Percentiles rank a stretch among this genome's conserved stretches.
Evolutionary conservation across 148 eudicot species (phyloP).

Genomic region (Hydrangea macrophylla): DNA sequence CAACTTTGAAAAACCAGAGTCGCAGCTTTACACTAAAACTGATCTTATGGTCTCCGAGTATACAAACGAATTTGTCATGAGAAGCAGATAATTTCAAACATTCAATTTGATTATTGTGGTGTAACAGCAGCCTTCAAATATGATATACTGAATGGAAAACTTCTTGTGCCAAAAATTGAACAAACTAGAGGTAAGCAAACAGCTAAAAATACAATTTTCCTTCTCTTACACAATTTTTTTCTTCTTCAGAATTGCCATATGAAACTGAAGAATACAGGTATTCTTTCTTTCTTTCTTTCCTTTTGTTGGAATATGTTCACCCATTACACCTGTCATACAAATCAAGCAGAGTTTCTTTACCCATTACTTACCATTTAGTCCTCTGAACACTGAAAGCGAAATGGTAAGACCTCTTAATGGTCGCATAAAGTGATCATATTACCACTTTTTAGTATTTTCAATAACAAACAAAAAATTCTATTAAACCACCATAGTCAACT

Average conservation of each 20-base stretch:
- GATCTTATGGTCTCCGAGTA: not conserved
- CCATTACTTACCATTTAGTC: not conserved
- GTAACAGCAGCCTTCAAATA: not conserved
- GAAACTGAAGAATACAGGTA: not conserved
- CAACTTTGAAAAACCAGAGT: not conserved
- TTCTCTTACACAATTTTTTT: not conserved
- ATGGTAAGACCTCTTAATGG: not conserved
- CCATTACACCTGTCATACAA: not conserved
- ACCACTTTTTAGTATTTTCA: not conserved
- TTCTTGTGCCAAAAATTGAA: not conserved
- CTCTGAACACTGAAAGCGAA: no score
- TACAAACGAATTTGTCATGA: not conserved
- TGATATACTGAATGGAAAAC: not conserved
- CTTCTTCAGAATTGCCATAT: not conserved
- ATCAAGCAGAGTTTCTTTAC: not conserved
- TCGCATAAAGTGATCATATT: not conserved
- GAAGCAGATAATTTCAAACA: not conserved
- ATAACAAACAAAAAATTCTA: not conserved
- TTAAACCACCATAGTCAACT: not conserved
- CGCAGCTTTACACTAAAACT: not conserved
- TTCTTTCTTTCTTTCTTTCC: not conserved
- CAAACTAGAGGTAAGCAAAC: not conserved
- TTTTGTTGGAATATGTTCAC: not conserved
- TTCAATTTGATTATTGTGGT: not conserved
- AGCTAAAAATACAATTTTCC: no score